Evolutionary conservation across 176 grass and related monocot species (phyloP).

Genomic region (Otatea glauca): DNA sequence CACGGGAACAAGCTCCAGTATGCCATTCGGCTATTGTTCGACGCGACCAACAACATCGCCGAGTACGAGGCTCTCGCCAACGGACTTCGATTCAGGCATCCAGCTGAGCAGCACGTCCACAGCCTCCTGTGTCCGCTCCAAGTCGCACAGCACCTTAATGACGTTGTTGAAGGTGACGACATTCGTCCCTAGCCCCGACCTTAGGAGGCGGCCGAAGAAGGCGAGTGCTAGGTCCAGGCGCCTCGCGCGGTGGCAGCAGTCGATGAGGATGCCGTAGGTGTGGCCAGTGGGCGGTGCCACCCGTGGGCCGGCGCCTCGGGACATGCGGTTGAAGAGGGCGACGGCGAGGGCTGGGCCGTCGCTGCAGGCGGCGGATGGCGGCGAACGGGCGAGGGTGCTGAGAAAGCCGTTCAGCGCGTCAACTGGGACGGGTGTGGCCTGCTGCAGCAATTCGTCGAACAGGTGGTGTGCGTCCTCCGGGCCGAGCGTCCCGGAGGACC

Average conservation of each 20-base stretch:
- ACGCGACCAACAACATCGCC: no score
- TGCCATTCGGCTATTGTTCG: no score
- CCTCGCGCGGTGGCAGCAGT: slow-evolving; percentile 26
- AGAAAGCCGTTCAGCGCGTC: not conserved
- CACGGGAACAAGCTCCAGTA: no score
- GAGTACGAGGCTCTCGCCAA: no score
- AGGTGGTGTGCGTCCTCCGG: slow-evolving; percentile 1
- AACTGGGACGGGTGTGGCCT: not conserved
- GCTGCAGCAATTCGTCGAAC: slow-evolving; percentile 26
- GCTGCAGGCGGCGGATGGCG: not conserved
- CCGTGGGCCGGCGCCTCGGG: not conserved
- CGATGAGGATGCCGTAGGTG: slow-evolving; percentile 27
- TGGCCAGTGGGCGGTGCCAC: not conserved
- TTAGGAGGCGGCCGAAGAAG: slow-evolving; percentile 38
- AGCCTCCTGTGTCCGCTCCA: not conserved
- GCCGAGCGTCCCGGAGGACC: not conserved
- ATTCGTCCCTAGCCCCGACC: not conserved
- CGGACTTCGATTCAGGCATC: no score
- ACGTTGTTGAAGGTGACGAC: not conserved
- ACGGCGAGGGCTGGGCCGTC: slow-evolving; percentile 2
- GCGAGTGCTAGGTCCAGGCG: slow-evolving; percentile 18
- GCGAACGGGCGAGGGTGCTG: not conserved
- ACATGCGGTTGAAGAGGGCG: slow-evolving; percentile 28
- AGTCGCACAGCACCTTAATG: slow-evolving; percentile 33
- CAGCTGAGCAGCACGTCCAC: slow-evolving; percentile 24